Percentiles rank a stretch among this genome's conserved stretches.
Conservation (phyloP, 768 basidiomycete species). For the Lactarius sanguifluus region DNA sequence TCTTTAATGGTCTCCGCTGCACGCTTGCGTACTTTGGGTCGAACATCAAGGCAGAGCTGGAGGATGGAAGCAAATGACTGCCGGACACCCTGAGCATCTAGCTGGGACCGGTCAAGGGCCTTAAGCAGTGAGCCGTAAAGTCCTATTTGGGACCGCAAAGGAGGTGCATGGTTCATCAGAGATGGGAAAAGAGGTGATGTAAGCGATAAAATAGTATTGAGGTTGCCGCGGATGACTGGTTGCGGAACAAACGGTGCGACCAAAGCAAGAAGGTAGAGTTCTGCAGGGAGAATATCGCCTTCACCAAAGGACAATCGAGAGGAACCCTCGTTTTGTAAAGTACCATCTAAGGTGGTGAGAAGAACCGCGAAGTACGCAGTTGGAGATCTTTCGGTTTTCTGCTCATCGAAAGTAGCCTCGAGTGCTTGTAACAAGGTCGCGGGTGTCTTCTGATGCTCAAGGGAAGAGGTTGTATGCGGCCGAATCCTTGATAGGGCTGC, state of each 20-base stretch:
- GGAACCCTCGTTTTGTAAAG: constrained; percentile 57
- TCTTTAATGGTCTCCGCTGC: constrained; percentile 85
- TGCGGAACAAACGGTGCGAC: constrained; percentile 73
- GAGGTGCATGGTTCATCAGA: constrained; percentile 63
- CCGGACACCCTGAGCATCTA: constrained; percentile 66
- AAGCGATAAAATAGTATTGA: constrained; percentile 66
- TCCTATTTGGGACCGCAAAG: constrained; percentile 82
- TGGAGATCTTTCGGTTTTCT: constrained; percentile 62
- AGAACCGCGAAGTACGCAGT: constrained; percentile 96
- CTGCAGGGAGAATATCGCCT: constrained; percentile 77
- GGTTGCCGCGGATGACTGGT: constrained; percentile 78
- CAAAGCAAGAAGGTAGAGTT: constrained; percentile 79
- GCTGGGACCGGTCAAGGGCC: constrained; percentile 67
- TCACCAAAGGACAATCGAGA: constrained; percentile 46
- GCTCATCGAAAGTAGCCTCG: constrained; percentile 76
- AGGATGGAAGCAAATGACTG: constrained; percentile 86
- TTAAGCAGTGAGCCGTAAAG: constrained; percentile 68
- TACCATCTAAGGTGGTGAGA: constrained; percentile 78
- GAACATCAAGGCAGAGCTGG: constrained; percentile 77
- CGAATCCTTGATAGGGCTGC: constrained; percentile 79
- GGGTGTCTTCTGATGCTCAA: constrained; percentile 87
- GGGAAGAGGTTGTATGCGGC: constrained; percentile 74
- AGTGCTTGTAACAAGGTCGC: constrained; percentile 83
- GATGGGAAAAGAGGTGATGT: constrained; percentile 78
- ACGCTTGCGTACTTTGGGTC: constrained; percentile 92